A percentile compares a stretch with the other conserved stretches of the same genome.
Conservation (phyloP, 2,329 filamentous ascomycete species). For the Cryphonectria naterciae region DNA sequence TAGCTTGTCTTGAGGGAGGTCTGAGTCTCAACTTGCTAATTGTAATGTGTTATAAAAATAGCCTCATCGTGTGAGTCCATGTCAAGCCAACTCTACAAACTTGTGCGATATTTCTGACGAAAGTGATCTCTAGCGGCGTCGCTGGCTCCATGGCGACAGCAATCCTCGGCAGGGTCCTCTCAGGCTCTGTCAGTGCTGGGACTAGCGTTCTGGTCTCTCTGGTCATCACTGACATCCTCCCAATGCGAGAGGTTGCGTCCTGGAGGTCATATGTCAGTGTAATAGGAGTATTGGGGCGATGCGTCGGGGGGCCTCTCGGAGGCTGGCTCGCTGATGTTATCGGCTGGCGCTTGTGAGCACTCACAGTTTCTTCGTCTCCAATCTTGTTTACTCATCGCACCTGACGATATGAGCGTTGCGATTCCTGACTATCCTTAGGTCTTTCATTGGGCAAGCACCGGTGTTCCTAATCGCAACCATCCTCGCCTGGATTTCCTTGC, state of each 20-base stretch:
- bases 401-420: neutral
- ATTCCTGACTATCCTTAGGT: slow-evolving; percentile 39
- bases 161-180: slow-evolving; percentile 55
- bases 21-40: neutral
- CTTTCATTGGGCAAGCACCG: slow-evolving; percentile 62
- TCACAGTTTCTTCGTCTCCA: neutral
- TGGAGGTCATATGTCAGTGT: slow-evolving; percentile 61
- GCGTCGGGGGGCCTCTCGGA: slow-evolving; percentile 59
- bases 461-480: slow-evolving; percentile 55
- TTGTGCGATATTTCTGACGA: neutral
- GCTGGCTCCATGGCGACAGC: slow-evolving; percentile 53
- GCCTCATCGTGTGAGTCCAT: slow-evolving; percentile 38
- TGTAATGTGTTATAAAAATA: neutral
- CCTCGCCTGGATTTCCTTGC: slow-evolving; percentile 43
- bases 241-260: slow-evolving; percentile 54
- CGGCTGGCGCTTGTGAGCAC: slow-evolving; percentile 65
- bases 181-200: slow-evolving; percentile 55
- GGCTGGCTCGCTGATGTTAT: slow-evolving; percentile 65
- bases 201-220: slow-evolving; percentile 56
- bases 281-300: slow-evolving; percentile 54
- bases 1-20: neutral
- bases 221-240: slow-evolving; percentile 57
- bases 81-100: neutral
- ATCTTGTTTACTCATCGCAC: neutral
- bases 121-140: slow-evolving; percentile 40